phyloP scores from a whole-genome alignment of 2,329 filamentous ascomycete species.

The Aspergillus piperis region DNA sequence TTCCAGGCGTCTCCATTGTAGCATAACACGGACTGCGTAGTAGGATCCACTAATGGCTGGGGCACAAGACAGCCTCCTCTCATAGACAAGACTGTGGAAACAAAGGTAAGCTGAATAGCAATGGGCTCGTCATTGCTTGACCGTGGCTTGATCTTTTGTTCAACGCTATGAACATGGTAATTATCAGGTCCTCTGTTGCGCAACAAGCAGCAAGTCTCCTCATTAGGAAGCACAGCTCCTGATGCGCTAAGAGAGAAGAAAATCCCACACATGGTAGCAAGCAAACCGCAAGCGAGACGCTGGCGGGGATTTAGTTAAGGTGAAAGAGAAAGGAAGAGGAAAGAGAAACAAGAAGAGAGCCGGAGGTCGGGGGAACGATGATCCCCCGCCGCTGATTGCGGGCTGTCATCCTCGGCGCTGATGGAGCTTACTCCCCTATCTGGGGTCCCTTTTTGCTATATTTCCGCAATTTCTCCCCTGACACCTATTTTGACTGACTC shows the following conservation, averaged over 20 bases:
- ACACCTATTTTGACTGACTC: background rate
- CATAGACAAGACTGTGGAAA: conserved; percentile 88
- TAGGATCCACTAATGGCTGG: conserved; percentile 69
- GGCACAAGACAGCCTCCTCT: conserved; percentile 69
- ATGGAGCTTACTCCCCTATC: conserved; percentile 42
- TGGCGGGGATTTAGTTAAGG: background rate
- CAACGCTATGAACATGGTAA: conserved; percentile 35
- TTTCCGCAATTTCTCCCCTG: background rate
- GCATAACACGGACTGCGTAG: conserved; percentile 70
- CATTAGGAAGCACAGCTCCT: conserved; percentile 31
- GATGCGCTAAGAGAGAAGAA: conserved; percentile 51
- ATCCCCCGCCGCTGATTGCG: conserved; percentile 27
- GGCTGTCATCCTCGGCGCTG: conserved; percentile 52
- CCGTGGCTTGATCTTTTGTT: conserved; percentile 21
- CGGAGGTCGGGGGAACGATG: conserved; percentile 36
- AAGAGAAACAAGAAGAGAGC: conserved; percentile 11
- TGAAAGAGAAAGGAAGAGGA: background rate
- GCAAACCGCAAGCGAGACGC: conserved; percentile 1
- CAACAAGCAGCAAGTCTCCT: conserved; percentile 38
- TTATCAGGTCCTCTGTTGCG: conserved; percentile 49
- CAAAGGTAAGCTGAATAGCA: conserved; percentile 60
- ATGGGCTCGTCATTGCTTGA: conserved; percentile 19
- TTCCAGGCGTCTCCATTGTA: conserved; percentile 99
- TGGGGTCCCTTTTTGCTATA: background rate
- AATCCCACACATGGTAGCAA: conserved; percentile 52